Conservation (phyloP, 306 rosid species). For the Spatholobus suberectus region DNA sequence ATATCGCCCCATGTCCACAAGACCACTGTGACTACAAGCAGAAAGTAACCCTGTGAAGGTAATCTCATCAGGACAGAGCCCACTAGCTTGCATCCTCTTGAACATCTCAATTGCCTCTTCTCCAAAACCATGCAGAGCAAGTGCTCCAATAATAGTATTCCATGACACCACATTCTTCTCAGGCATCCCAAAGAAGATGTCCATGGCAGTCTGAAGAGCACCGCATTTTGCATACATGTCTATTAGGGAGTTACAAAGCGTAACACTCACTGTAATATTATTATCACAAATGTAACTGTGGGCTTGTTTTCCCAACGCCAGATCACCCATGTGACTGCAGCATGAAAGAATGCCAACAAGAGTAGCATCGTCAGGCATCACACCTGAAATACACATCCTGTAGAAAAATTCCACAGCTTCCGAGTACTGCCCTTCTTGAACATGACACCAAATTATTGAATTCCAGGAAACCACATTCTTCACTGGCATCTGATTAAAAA, state of each 20-base stretch:
- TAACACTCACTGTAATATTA: constrained; percentile 43
- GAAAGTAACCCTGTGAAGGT: constrained; percentile 79
- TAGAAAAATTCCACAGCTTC: constrained; percentile 67
- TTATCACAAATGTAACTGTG: constrained; percentile 52
- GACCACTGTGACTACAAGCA: constrained; percentile 78
- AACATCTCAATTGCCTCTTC: constrained; percentile 61
- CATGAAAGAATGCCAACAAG: constrained; percentile 67
- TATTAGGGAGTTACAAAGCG: constrained; percentile 60
- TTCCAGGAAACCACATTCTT: constrained; percentile 86
- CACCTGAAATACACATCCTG: constrained; percentile 60
- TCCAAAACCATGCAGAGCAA: constrained; percentile 77
- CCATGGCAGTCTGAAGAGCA: constrained; percentile 56
- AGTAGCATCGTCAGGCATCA: constrained; percentile 68
- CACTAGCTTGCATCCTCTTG: constrained; percentile 56
- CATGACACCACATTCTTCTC: constrained; percentile 72
- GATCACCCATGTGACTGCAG: constrained; percentile 74
- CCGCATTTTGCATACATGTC: constrained; percentile 85
- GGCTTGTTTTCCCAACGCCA: constrained; percentile 60
- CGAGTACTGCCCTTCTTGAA: constrained; percentile 56
- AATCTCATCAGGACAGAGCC: constrained; percentile 67
- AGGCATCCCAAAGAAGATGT: constrained; percentile 54
- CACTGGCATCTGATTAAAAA: constrained; percentile 63
- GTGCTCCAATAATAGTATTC: constrained; percentile 66
- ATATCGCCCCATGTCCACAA: constrained; percentile 58
- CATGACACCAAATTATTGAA: constrained; percentile 68